These are phyloP conservation scores for Teunomyces panamensis DNA, from an alignment of 805 yeast genomes.

Conservation along the genomic window DNA sequence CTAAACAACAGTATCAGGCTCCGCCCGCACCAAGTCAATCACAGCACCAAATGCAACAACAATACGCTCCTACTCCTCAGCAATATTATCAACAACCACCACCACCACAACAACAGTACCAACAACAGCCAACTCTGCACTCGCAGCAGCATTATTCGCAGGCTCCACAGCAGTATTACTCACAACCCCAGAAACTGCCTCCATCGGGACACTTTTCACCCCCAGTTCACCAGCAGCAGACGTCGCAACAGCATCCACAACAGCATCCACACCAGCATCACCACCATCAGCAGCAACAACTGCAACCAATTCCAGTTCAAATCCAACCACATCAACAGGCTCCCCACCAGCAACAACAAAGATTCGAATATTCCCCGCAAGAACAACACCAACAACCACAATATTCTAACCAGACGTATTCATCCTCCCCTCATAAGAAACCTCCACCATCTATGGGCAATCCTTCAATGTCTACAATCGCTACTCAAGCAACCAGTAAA, in stretches of 20 bases:
- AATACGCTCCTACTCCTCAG: constrained; percentile 6
- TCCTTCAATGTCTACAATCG: neutral
- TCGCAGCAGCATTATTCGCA: constrained; percentile 11
- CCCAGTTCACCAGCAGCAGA: constrained; percentile 4
- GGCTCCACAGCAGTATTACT: constrained; percentile 10
- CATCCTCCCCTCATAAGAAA: constrained; percentile 14
- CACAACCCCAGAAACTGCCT: constrained; percentile 8
- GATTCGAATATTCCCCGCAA: constrained; percentile 11
- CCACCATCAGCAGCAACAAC: constrained; percentile 11
- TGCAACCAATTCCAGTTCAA: constrained; percentile 9
- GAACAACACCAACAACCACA: constrained; percentile 7
- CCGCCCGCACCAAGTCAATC: constrained; percentile 12
- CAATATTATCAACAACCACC: constrained; percentile 7
- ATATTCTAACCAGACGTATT: neutral
- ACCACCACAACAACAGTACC: constrained; percentile 4
- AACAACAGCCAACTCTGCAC: constrained; percentile 16
- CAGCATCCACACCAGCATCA: constrained; percentile 14
- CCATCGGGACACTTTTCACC: constrained; percentile 11
- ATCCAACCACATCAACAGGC: constrained; percentile 7
- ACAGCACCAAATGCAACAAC: constrained; percentile 6
- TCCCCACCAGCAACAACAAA: constrained; percentile 10
- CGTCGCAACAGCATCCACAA: constrained; percentile 10
- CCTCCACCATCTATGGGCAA: constrained; percentile 14
- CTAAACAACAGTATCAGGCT: constrained; percentile 10
- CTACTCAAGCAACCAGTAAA: constrained; percentile 2